Conservation (phyloP, 768 basidiomycete species). For the Sarcodon sp. region DNA sequence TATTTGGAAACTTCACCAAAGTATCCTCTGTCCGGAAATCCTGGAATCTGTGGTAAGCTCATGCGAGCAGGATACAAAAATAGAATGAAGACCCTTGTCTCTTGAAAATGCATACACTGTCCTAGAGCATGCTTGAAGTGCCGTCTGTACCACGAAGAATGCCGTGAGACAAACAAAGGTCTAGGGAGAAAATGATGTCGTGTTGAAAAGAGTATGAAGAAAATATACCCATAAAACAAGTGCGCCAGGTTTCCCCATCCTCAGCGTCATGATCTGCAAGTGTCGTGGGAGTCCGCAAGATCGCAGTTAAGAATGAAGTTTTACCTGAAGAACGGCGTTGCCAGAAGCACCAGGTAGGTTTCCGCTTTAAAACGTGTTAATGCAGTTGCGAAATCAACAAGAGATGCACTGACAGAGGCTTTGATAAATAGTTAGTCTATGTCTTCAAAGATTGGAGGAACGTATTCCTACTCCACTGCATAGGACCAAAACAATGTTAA, state of each 20-base stretch:
- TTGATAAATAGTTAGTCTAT: not conserved
- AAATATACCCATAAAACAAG: slow-evolving; percentile 61
- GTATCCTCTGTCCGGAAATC: slow-evolving; percentile 66
- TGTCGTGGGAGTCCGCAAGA: not conserved
- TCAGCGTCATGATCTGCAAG: slow-evolving; percentile 52
- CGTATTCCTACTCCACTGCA: slow-evolving; percentile 43
- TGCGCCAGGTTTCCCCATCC: slow-evolving; percentile 67
- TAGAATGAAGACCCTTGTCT: slow-evolving; percentile 41
- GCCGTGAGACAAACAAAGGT: slow-evolving; percentile 74
- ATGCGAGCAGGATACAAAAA: slow-evolving; percentile 2
- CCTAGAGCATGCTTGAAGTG: slow-evolving; percentile 73
- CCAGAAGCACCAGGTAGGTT: slow-evolving; percentile 59
- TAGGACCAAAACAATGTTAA: slow-evolving; percentile 79
- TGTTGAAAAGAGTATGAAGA: not conserved
- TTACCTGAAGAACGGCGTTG: slow-evolving; percentile 57
- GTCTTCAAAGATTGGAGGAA: not conserved
- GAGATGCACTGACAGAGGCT: slow-evolving; percentile 4
- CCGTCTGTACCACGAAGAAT: slow-evolving; percentile 74
- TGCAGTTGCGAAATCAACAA: not conserved
- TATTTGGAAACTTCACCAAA: slow-evolving; percentile 52
- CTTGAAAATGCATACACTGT: slow-evolving; percentile 80
- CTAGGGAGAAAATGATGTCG: slow-evolving; percentile 16
- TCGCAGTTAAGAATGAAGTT: not conserved
- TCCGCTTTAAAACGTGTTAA: slow-evolving; percentile 23
- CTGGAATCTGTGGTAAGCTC: slow-evolving; percentile 17